phyloP scores from a whole-genome alignment of 73 alveolate genomes.

The Paramecium octaurelia region DNA sequence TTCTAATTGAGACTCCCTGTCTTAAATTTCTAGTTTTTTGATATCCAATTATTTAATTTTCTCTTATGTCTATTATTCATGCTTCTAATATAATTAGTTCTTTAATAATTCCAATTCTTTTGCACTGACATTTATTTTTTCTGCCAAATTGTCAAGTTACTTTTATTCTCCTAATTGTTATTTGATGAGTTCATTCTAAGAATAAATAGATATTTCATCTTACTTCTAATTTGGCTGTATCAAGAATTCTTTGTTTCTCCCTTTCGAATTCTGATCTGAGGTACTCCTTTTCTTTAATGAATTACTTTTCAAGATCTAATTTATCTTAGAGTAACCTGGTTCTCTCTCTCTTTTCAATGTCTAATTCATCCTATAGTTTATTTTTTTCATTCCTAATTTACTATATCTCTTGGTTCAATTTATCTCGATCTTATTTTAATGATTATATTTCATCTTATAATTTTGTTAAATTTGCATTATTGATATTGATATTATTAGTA shows the following conservation, averaged over 20 bases:
- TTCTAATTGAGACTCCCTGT: not conserved
- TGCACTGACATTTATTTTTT: not conserved
- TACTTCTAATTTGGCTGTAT: not conserved
- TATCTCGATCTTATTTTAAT: not conserved
- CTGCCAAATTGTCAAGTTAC: not conserved
- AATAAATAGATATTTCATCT: not conserved
- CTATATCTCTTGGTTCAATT: not conserved
- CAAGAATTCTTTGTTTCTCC: conserved; percentile 18
- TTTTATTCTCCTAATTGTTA: not conserved
- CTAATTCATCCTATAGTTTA: not conserved
- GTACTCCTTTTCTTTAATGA: not conserved
- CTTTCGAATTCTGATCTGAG: not conserved
- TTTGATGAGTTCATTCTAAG: not conserved
- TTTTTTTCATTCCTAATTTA: not conserved
- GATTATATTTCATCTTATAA: not conserved
- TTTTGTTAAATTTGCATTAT: not conserved
- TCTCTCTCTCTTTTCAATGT: not conserved
- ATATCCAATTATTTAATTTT: not conserved
- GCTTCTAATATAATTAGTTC: not conserved
- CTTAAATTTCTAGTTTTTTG: not conserved
- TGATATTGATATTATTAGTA: not conserved
- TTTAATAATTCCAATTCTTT: not conserved
- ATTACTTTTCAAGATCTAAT: not conserved
- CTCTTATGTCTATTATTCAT: not conserved
- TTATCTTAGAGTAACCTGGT: not conserved